Percentiles rank a stretch among this genome's conserved stretches.
These are phyloP conservation scores for Megacollybia marginata DNA, from an alignment of 768 basidiomycete genomes.

Conservation along the genomic window DNA sequence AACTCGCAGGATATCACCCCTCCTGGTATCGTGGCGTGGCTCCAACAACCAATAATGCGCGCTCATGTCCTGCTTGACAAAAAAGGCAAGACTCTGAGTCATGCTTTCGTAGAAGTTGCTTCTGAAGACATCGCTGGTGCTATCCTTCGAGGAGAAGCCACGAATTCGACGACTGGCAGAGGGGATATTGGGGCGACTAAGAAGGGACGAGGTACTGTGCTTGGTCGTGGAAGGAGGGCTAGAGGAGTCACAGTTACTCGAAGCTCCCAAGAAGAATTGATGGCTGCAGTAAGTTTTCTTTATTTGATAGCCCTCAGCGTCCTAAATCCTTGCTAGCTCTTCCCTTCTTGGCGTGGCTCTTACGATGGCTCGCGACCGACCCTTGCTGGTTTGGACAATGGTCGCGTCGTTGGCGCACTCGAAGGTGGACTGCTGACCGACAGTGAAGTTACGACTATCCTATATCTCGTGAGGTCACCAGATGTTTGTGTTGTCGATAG, in stretches of 20 bases:
- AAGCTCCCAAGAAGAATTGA: conserved; percentile 74
- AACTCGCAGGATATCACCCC: conserved; percentile 72
- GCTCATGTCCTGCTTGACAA: conserved; percentile 76
- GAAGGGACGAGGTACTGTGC: conserved; percentile 50
- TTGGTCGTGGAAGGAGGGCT: conserved; percentile 72
- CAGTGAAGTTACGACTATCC: conserved; percentile 54
- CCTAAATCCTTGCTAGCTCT: conserved; percentile 38
- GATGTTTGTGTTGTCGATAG: conserved; percentile 41
- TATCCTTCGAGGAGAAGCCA: conserved; percentile 48
- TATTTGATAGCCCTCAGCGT: neutral
- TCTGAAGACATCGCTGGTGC: conserved; percentile 55
- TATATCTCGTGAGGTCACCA: conserved; percentile 68
- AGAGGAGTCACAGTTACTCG: conserved; percentile 80
- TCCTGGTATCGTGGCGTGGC: conserved; percentile 57
- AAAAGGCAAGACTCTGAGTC: conserved; percentile 78
- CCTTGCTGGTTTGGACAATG: conserved; percentile 53
- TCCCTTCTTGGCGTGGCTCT: conserved; percentile 72
- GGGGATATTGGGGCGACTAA: conserved; percentile 23
- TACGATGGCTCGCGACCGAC: conserved; percentile 68
- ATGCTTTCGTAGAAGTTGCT: conserved; percentile 74
- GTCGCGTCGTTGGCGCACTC: conserved; percentile 50
- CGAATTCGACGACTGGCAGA: conserved; percentile 14
- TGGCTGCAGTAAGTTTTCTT: conserved; percentile 55
- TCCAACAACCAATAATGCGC: conserved; percentile 60
- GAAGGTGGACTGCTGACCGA: conserved; percentile 63